Evolutionary conservation across 164 flowering plant genomes (phyloP).

Genomic region (Vitis amurensis): DNA sequence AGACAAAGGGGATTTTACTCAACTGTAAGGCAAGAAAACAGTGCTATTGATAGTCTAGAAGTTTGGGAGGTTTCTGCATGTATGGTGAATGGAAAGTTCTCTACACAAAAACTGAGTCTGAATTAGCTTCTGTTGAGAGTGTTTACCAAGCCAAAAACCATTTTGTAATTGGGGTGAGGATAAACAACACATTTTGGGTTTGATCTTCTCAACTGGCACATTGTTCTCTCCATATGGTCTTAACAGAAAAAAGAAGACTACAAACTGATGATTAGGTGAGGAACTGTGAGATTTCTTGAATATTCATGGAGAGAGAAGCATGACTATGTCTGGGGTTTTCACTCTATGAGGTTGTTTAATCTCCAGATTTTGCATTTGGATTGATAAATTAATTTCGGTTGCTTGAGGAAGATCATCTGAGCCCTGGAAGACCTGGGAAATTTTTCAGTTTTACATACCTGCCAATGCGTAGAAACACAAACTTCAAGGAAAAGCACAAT

Average conservation of each 20-base stretch:
- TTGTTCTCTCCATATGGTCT: not conserved
- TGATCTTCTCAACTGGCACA: too few relatives aligned
- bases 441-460: slow-evolving; percentile 18
- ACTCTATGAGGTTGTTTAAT: not conserved
- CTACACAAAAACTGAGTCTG: too few relatives aligned
- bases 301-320: not conserved
- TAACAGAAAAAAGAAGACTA: not conserved
- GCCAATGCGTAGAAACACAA: slow-evolving; percentile 32
- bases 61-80: not conserved
- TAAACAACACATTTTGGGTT: too few relatives aligned
- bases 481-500: slow-evolving; percentile 44
- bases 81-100: not conserved
- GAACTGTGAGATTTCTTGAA: too few relatives aligned
- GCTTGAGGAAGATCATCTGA: slow-evolving; percentile 13
- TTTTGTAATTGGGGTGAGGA: not conserved
- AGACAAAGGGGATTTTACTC: too few relatives aligned
- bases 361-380: slow-evolving; percentile 17
- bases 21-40: too few relatives aligned
- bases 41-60: not conserved
- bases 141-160: not conserved
- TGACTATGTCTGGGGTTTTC: not conserved
- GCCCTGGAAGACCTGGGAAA: slow-evolving; percentile 8
- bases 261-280: not conserved
- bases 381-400: not conserved
- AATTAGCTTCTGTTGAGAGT: not conserved